Evolutionary conservation across 23 red algal genomes (phyloP), one percentile per base, ranked within the genome.

Genomic region (Cyanidiococcus yangmingshanensis): DNA sequence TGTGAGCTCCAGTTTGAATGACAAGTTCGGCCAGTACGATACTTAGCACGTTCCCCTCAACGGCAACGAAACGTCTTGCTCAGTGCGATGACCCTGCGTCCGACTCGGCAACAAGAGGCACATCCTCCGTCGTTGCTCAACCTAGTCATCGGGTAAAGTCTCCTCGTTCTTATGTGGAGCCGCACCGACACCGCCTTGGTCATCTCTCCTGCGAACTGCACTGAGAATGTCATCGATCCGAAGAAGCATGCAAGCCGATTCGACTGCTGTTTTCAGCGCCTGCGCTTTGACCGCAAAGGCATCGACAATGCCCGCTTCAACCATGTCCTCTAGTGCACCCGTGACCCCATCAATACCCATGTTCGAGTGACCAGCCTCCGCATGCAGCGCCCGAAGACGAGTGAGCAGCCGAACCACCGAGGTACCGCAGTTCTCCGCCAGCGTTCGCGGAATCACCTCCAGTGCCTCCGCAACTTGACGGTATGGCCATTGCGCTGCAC

Each of bases 221-320:
- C 83, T 88, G 37, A 98, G 84, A 37, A 98, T 89, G 74, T 98
- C 94, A 79, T 98, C 94, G 58, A 98, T 98, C 30, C 94, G 82
- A 33, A 98, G 77, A 18, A 98, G 79, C 88, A 98, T 89, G 3
- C 84, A 84, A 1, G 94, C 94, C 7, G 94, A 88, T 74, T 98
- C 94, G 15, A 98, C 84, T 16, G 94, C 88, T 26, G 94, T 98
- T 79, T 98, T 98, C 50, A 91, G 77, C 32, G 88, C 91, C 75
- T 98, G 94, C 36, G 83, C 87, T 74, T 98, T 98, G 79, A 98
- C 94, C 12, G 83, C 75, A 2, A 87, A 74, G 33, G 94, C 84
- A 39, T 98, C 94, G 82, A 85, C 90, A 38, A 98, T 76, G 17
- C 85, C 87, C 58, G 88, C 39, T 12, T 83, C 34, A 18, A 75